These are phyloP conservation scores for Eimeria tenella DNA, from an alignment of 169 alveolate species.

Conservation along the genomic window DNA sequence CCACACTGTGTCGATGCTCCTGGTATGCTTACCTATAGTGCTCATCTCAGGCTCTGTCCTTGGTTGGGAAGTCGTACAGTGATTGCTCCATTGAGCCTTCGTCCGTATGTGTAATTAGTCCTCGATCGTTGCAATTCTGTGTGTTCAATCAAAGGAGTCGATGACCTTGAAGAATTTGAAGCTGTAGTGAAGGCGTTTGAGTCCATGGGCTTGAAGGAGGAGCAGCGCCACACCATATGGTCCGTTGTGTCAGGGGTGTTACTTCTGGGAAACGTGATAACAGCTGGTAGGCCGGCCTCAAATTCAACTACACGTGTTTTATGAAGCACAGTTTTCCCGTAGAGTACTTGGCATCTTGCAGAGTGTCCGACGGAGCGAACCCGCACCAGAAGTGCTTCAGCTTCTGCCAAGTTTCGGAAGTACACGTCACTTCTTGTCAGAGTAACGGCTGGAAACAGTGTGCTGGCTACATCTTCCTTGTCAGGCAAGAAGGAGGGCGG, in stretches of 20 bases:
- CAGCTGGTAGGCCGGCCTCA: constrained; percentile 79
- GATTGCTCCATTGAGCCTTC: background rate
- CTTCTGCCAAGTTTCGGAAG: no score
- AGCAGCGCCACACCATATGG: constrained; percentile 91
- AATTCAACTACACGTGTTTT: background rate
- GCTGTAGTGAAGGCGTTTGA: constrained; percentile 94
- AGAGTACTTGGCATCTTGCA: background rate
- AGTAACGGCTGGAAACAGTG: background rate
- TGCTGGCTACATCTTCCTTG: background rate
- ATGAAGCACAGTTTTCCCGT: background rate
- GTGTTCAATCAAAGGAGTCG: constrained; percentile 84
- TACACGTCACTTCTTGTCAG: background rate
- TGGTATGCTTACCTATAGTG: constrained; percentile 54
- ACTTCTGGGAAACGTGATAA: constrained; percentile 96
- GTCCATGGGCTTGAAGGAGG: constrained; percentile 92
- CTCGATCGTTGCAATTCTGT: background rate
- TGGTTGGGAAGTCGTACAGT: no score
- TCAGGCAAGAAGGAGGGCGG: constrained; percentile 90
- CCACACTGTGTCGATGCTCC: constrained; percentile 93
- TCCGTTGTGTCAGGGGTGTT: constrained; percentile 94
- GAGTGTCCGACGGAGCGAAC: background rate
- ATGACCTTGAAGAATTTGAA: constrained; percentile 95
- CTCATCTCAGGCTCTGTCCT: background rate
- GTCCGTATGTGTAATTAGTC: background rate
- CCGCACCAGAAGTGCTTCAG: no score